Conservation (phyloP, 106 monocot species). For the Gastrodia elata region DNA sequence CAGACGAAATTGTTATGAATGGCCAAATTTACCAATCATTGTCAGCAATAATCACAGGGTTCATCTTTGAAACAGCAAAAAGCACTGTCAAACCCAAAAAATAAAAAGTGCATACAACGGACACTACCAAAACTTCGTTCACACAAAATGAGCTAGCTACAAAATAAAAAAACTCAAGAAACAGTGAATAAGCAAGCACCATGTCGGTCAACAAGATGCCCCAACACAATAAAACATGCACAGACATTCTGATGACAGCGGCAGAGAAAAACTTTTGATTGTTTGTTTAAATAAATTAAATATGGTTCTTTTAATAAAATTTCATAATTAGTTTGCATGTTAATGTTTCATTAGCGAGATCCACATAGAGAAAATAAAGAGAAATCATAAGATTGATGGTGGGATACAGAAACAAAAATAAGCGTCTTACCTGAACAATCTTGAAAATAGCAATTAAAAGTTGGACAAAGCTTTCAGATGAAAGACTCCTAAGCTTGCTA, state of each 20-base stretch:
- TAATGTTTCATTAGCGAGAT: neutral
- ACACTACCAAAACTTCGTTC: neutral
- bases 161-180: neutral
- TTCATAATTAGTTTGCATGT: neutral
- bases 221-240: neutral
- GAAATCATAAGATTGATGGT: neutral
- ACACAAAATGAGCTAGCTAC: neutral
- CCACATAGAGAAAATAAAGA: neutral
- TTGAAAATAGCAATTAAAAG: constrained; percentile 84
- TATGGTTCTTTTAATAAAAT: neutral
- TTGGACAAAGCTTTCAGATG: constrained; percentile 86
- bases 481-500: constrained; percentile 80
- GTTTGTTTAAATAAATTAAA: too few species aligned
- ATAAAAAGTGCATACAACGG: neutral
- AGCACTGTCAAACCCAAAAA: neutral
- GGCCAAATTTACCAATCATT: neutral
- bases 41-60: neutral
- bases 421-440: constrained; percentile 69
- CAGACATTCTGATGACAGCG: neutral
- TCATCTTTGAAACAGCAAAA: neutral
- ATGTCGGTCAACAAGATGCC: neutral
- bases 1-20: neutral
- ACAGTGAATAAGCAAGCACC: neutral
- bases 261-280: neutral
- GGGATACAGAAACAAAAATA: neutral